Base-by-base conservation (phyloP, 1,284 basidiomycete species). In the Xerocomus nothofagi region DNA sequence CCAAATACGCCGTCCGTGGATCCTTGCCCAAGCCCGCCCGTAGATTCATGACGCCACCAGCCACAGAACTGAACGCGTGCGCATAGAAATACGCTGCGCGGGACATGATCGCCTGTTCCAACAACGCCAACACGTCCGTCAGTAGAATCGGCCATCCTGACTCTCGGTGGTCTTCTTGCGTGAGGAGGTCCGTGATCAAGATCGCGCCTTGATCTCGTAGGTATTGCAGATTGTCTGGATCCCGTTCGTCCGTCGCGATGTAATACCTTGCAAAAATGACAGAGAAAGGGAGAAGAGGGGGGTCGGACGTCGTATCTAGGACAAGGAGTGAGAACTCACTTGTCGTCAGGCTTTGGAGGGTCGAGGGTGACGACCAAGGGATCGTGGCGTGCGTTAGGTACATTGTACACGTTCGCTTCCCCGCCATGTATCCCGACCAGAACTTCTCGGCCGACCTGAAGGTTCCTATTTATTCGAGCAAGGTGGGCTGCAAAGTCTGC, bases 171-270 rank as follows among this genome's bases (percentile, higher is more conserved):
- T 79, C 77, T 23, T 71, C 68, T n/a, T 62, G 57, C 0, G 71
- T 71, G 44, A 78, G 59, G 1, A 78, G 59, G 53, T 79, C 76
- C 15, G 59, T 37, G 44, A 79, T 63, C 47, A 79, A 57, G 17
- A 79, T 41, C 1, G 67, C 76, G 21, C 73, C 72, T 26, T 67
- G 59, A 0, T 63, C 57, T 20, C 62, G 57, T 23, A 76, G 62
- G 51, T 70, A 68, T 5, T 61, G 27, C 14, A 79, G 59, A 8
- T 67, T 68, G 0, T 56, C 54, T 0, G 63, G 57, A 46, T 70
- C 62, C 17, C 73, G 69, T 49, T 78, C 77, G 46, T 77, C 77
- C 9, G 77, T 77, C 1, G 77, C 76, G 17, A 79, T 63, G 56
- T 73, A 79, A 56, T 71, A 78, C 21, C 76, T 69, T 37, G 62